Evolutionary conservation across 2,329 filamentous ascomycete genomes (phyloP).

Genomic region (Colletotrichum sp.): DNA sequence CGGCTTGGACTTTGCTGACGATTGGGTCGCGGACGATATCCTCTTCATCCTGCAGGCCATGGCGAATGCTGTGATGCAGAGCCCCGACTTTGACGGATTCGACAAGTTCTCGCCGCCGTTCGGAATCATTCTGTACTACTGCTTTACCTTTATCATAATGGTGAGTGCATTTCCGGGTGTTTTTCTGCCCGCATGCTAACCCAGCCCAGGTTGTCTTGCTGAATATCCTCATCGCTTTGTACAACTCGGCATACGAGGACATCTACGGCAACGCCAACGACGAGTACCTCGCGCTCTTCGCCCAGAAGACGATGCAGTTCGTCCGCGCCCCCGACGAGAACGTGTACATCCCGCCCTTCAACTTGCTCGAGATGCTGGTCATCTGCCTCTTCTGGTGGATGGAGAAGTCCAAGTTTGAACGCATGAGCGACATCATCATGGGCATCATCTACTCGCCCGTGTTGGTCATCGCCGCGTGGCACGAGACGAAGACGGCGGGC

Average conservation of each 20-base stretch:
- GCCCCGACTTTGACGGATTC: constrained; percentile 87
- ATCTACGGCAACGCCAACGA: constrained; percentile 93
- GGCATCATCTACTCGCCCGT: constrained; percentile 83
- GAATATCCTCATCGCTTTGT: constrained; percentile 96
- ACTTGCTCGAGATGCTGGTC: constrained; percentile 85
- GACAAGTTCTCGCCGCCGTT: constrained; percentile 92
- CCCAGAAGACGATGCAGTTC: constrained; percentile 95
- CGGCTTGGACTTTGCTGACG: constrained; percentile 84
- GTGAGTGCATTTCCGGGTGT: constrained; percentile 47
- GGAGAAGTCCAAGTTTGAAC: constrained; percentile 72
- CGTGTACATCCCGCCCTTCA: constrained; percentile 95
- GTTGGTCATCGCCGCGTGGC: constrained; percentile 76
- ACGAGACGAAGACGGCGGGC: constrained; percentile 70
- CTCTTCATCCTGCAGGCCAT: constrained; percentile 80
- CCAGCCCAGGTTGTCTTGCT: constrained; percentile 68
- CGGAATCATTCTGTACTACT: constrained; percentile 93
- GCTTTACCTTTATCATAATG: constrained; percentile 98
- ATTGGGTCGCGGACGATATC: constrained; percentile 71
- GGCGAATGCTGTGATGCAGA: constrained; percentile 90
- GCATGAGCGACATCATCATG: constrained; percentile 90
- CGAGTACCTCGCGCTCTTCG: constrained; percentile 92
- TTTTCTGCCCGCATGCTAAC: neutral
- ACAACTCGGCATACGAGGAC: constrained; percentile 95
- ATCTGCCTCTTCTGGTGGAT: constrained; percentile 94
- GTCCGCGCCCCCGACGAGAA: constrained; percentile 97